Evolutionary conservation across 2,329 filamentous ascomycete genomes (phyloP).

Genomic region (Diaporthe vexans): DNA sequence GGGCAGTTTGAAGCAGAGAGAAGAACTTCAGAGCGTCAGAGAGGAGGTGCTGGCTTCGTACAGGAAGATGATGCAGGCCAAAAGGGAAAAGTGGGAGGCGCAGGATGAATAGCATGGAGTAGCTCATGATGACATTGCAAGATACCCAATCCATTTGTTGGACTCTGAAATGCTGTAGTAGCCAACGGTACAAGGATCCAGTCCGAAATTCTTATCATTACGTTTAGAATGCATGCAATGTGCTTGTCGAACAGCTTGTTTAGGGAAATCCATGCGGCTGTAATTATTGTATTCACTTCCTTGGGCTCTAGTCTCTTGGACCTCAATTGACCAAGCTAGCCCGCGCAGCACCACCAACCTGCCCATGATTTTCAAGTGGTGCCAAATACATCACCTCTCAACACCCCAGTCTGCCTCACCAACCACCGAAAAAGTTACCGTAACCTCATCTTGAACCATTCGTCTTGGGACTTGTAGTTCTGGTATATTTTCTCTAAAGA

Average conservation of each 20-base stretch:
- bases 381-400: too few relatives aligned
- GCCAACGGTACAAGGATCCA: not conserved
- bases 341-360: not conserved
- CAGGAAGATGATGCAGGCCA: slow-evolving; percentile 76
- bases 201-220: not conserved
- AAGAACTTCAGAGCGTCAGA: slow-evolving; percentile 79
- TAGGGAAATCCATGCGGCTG: not conserved
- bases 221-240: not conserved
- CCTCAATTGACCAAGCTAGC: too few relatives aligned
- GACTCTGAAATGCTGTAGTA: not conserved
- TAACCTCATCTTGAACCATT: not conserved
- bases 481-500: not conserved
- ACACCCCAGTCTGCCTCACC: not conserved
- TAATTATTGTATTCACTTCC: not conserved
- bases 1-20: slow-evolving; percentile 79
- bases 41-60: slow-evolving; percentile 81
- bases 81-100: slow-evolving; percentile 48
- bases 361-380: too few relatives aligned
- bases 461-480: not conserved
- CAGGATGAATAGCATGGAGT: slow-evolving; percentile 1
- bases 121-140: slow-evolving; percentile 2
- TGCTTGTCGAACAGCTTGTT: not conserved
- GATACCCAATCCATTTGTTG: slow-evolving; percentile 9
- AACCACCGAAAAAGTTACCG: not conserved
- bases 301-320: not conserved